Percentiles rank a stretch among this genome's conserved stretches.
Evolutionary conservation across 345 rosid species (phyloP).

Genomic region (Gossypium sturtianum): DNA sequence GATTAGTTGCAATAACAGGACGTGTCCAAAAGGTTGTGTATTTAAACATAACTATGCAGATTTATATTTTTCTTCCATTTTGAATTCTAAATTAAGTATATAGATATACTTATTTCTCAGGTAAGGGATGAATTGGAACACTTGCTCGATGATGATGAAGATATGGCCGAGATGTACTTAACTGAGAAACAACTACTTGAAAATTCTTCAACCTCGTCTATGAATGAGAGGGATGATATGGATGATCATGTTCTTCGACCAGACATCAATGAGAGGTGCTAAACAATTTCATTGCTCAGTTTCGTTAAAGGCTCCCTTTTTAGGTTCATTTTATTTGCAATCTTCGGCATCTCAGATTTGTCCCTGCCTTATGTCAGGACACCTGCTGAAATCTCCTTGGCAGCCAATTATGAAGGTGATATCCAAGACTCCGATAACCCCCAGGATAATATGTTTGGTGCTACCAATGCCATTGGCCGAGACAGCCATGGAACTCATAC

Average conservation of each 20-base stretch:
- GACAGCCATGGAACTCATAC: constrained; percentile 62
- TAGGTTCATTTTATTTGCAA: neutral
- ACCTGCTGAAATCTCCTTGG: constrained; percentile 43
- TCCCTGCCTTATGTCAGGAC: constrained; percentile 31
- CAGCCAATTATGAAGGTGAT: constrained; percentile 36
- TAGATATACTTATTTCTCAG: constrained; percentile 28
- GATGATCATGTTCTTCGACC: constrained; percentile 43
- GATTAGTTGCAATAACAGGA: constrained; percentile 63
- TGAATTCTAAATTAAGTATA: neutral
- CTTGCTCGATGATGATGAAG: constrained; percentile 91
- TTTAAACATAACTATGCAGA: neutral
- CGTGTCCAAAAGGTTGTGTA: constrained; percentile 62
- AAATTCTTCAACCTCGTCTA: constrained; percentile 55
- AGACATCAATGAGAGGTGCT: constrained; percentile 58
- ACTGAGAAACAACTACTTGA: constrained; percentile 82
- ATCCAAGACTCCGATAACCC: constrained; percentile 32
- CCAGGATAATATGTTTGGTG: constrained; percentile 43
- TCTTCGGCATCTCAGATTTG: neutral
- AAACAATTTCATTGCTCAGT: neutral
- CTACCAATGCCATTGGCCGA: constrained; percentile 41
- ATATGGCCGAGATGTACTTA: constrained; percentile 98
- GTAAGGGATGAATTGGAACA: constrained; percentile 94
- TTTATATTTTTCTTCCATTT: neutral
- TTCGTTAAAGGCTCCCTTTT: neutral
- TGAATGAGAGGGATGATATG: constrained; percentile 45